Base-by-base conservation (phyloP, 2,329 filamentous ascomycete species). In the Pseudogymnoascus destructans region DNA sequence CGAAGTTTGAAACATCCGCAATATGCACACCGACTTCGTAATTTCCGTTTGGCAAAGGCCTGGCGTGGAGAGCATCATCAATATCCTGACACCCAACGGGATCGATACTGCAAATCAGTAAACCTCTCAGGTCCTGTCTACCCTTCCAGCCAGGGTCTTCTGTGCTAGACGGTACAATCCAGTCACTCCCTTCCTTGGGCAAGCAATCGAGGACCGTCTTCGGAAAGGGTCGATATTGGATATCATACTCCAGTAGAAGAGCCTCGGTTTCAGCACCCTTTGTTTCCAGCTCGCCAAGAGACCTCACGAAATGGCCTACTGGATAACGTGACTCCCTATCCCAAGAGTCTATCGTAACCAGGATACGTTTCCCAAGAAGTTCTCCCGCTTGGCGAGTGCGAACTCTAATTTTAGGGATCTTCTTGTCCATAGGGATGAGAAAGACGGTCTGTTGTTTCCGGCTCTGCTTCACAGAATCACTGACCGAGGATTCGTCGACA, bases 251-350 rank as follows among this genome's bases (percentile, higher is more conserved):
- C 25, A 98, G 78, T 9, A 98, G 76, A 46, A 98, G 75, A 17
- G 93, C 93, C 71, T 98, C 93, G 0, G 93, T 98, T 74, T 97
- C 93, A 6, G 93, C 93, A n/a, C 87, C 89, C 71, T 98, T 97
- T 5, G 88, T 95, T 72, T 98, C 93, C 52, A 98, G 74, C 70
- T 95, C 91, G 63, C 93, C 93, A 7, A 98, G 75, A 21, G 90
- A 93, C 60, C 93, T 86, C 55, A 98, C 86, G 66, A 97, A 95
- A 70, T 98, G 93, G 9, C 93, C 93, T 15, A 89, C 81, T 1
- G 93, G 93, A 68, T 97, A 93, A 60, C 93, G 81, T 3, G 91
- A 95, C 69, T 96, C 90, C 62, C 90, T 80, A 61, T 96, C 89
- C 93, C 93, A 98, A 1, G 87, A 84, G 72, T 98, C 93, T 63